Evolutionary conservation across 2,329 filamentous ascomycete genomes (phyloP).

Genomic region (Diplodia seriata): DNA sequence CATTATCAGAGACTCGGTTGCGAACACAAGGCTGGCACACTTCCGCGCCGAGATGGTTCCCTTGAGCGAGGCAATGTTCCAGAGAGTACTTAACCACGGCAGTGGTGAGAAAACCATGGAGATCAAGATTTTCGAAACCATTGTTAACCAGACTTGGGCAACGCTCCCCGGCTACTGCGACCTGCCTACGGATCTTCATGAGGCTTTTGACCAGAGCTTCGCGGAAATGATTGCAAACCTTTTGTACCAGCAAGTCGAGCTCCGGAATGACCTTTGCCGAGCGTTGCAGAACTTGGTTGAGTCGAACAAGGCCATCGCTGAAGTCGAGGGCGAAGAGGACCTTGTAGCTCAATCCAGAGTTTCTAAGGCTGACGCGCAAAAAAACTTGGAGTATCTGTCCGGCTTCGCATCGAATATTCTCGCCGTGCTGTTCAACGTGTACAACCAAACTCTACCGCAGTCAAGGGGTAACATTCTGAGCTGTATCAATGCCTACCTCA

Average conservation of each 20-base stretch:
- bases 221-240: constrained; percentile 91
- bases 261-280: constrained; percentile 86
- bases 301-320: constrained; percentile 82
- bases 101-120: constrained; percentile 89
- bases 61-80: constrained; percentile 87
- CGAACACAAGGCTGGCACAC: constrained; percentile 84
- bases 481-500: constrained; percentile 93
- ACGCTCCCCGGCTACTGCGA: constrained; percentile 94
- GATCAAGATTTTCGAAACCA: constrained; percentile 95
- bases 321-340: constrained; percentile 72
- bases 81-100: constrained; percentile 83
- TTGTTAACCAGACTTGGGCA: constrained; percentile 95
- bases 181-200: constrained; percentile 73
- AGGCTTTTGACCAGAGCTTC: constrained; percentile 81
- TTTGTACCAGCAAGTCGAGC: constrained; percentile 87
- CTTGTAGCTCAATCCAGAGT: constrained; percentile 80
- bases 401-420: constrained; percentile 85
- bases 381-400: constrained; percentile 83
- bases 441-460: constrained; percentile 93
- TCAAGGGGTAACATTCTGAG: constrained; percentile 89
- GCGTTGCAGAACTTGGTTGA: constrained; percentile 87
- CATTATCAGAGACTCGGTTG: constrained; percentile 84
- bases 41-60: constrained; percentile 88
- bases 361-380: constrained; percentile 74
- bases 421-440: constrained; percentile 98